Percentiles rank a stretch among this genome's conserved stretches.
These are phyloP conservation scores for Piloderma croceum DNA, from an alignment of 768 basidiomycete species.

Conservation along the genomic window DNA sequence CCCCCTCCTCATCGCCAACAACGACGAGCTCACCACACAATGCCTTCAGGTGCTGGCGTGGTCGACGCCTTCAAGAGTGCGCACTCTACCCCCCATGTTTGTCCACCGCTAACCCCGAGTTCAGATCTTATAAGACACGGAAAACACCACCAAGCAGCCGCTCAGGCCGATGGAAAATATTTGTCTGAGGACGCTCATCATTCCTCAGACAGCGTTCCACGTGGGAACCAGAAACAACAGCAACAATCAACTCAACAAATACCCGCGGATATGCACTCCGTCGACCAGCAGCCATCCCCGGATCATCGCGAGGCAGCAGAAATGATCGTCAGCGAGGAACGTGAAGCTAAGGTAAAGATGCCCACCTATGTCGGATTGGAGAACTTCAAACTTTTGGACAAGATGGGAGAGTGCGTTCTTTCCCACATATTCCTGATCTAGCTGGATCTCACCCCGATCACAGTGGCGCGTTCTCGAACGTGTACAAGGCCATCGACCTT, in stretches of 20 bases:
- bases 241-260: conserved; percentile 21
- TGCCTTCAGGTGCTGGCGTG: conserved; percentile 59
- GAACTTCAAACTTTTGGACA: conserved; percentile 66
- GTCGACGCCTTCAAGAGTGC: conserved; percentile 88
- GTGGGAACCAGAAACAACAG: conserved; percentile 36
- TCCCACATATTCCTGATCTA: conserved; percentile 8
- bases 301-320: conserved; percentile 46
- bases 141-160: conserved; percentile 63
- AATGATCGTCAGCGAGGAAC: conserved; percentile 70
- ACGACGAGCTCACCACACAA: no score
- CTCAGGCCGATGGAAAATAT: conserved; percentile 28
- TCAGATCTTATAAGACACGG: conserved; percentile 80
- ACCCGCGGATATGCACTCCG: conserved; percentile 8
- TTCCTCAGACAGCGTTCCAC: conserved; percentile 16
- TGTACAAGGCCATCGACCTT: conserved; percentile 86
- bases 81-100: conserved; percentile 13
- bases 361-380: conserved; percentile 85
- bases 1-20: neutral
- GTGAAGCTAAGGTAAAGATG: conserved; percentile 68
- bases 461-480: conserved; percentile 97
- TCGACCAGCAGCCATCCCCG: conserved; percentile 16
- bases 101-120: neutral
- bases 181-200: conserved; percentile 13
- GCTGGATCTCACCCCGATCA: conserved; percentile 16
- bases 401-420: conserved; percentile 87